phyloP scores from a whole-genome alignment of 2,329 filamentous ascomycete species.

The Cercospora brassicicola region DNA sequence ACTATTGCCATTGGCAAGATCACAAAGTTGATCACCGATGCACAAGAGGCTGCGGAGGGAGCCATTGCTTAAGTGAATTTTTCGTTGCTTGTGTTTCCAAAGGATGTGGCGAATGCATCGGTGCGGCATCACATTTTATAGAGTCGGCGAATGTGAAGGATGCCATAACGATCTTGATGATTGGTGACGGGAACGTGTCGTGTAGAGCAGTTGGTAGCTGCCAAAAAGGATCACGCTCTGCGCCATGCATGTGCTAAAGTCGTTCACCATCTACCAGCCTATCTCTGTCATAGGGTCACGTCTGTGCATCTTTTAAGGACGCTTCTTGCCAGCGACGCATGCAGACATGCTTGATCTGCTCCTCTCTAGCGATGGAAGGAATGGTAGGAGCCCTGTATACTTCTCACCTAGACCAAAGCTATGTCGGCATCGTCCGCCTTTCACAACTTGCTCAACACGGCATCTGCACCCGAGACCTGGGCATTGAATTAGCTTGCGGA shows the following conservation, averaged over 20 bases:
- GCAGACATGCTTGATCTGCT: not conserved
- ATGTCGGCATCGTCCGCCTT: not conserved
- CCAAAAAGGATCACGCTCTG: not conserved
- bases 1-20: conserved; percentile 99
- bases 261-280: not conserved
- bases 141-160: not conserved
- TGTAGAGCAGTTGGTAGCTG: not conserved
- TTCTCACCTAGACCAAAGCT: too few relatives aligned
- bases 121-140: not conserved
- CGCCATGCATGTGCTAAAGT: not conserved
- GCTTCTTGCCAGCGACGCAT: not conserved
- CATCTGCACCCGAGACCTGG: conserved; percentile 32
- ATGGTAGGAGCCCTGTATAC: too few relatives aligned
- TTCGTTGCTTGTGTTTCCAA: not conserved
- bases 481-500: not conserved
- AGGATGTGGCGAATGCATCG: not conserved
- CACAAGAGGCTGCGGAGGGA: conserved; percentile 26
- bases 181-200: not conserved
- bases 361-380: not conserved
- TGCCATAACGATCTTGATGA: conserved; percentile 10
- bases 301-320: not conserved
- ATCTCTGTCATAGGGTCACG: not conserved
- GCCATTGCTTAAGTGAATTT: conserved; percentile 9
- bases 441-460: conserved; percentile 33
- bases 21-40: conserved; percentile 72